Conservation (phyloP, 768 basidiomycete genomes). For the Boletus vermiculosoides region DNA sequence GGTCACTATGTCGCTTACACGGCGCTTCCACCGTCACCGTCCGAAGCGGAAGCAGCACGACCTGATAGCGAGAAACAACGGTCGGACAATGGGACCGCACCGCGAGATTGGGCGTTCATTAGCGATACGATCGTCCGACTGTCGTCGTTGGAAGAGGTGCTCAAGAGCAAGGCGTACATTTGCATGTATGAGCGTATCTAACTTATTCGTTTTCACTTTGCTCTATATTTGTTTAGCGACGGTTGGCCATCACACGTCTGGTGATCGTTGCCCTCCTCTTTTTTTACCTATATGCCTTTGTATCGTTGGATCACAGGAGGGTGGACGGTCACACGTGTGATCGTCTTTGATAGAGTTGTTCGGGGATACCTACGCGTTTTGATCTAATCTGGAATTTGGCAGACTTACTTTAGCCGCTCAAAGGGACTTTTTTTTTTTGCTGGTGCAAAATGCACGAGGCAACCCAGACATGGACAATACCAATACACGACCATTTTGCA, state of each 20-base stretch:
- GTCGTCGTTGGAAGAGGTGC: slow-evolving; percentile 81
- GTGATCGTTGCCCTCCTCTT: too few species aligned
- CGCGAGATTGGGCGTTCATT: slow-evolving; percentile 85
- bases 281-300: neutral
- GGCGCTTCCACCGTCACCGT: slow-evolving; percentile 53
- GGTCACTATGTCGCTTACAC: slow-evolving; percentile 90
- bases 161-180: slow-evolving; percentile 89
- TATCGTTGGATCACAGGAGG: neutral
- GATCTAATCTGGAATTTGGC: slow-evolving; percentile 2
- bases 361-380: neutral
- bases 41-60: slow-evolving; percentile 7
- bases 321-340: neutral
- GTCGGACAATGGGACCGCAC: slow-evolving; percentile 1
- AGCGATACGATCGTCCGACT: slow-evolving; percentile 86
- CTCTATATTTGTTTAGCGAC: neutral
- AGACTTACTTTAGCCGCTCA: neutral
- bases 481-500: neutral
- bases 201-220: slow-evolving; percentile 14
- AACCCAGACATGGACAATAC: slow-evolving; percentile 5
- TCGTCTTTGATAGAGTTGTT: neutral
- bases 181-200: slow-evolving; percentile 86
- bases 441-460: neutral
- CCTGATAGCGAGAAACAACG: slow-evolving; percentile 12
- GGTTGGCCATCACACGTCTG: neutral
- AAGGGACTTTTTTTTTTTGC: neutral